These are phyloP conservation scores for Corinectria fuckeliana DNA, from an alignment of 2,329 filamentous ascomycete species.

Conservation along the genomic window DNA sequence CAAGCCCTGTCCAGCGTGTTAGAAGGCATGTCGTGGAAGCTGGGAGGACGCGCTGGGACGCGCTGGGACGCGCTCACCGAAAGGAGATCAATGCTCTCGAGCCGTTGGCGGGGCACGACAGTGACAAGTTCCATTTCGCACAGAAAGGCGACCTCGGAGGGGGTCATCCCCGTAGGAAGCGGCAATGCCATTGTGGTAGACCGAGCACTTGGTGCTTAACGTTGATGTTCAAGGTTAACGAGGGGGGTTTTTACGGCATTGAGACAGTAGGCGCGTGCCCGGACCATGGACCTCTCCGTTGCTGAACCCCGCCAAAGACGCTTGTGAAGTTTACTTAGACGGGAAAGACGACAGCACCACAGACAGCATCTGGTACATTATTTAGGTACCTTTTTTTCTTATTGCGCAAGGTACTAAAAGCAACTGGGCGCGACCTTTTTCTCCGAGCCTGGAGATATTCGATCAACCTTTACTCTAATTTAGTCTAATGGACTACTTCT, in stretches of 20 bases:
- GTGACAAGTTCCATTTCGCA: slow-evolving; percentile 98
- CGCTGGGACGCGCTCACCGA: slow-evolving; percentile 71
- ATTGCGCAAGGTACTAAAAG: no score
- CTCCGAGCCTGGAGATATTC: no score
- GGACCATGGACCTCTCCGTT: background rate
- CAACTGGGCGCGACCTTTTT: no score
- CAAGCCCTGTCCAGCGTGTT: slow-evolving; percentile 65
- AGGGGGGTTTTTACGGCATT: slow-evolving; percentile 21
- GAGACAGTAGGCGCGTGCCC: slow-evolving; percentile 16
- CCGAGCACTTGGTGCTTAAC: slow-evolving; percentile 1
- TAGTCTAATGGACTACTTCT: no score
- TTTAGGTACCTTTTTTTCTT: no score
- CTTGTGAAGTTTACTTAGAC: no score
- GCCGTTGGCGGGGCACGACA: slow-evolving; percentile 86
- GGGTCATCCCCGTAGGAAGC: slow-evolving; percentile 67
- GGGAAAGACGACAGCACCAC: no score
- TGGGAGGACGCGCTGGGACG: slow-evolving; percentile 25
- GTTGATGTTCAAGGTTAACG: slow-evolving; percentile 15
- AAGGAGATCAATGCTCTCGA: slow-evolving; percentile 85
- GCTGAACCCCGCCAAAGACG: background rate
- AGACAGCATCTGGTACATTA: no score
- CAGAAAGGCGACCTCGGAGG: slow-evolving; percentile 89
- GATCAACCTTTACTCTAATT: no score
- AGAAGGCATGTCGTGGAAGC: slow-evolving; percentile 24
- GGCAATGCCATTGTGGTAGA: slow-evolving; percentile 54